Evolutionary conservation across 306 rosid species (phyloP), one percentile per base, ranked within the genome.

Genomic region (Lathyrus tuberosus): DNA sequence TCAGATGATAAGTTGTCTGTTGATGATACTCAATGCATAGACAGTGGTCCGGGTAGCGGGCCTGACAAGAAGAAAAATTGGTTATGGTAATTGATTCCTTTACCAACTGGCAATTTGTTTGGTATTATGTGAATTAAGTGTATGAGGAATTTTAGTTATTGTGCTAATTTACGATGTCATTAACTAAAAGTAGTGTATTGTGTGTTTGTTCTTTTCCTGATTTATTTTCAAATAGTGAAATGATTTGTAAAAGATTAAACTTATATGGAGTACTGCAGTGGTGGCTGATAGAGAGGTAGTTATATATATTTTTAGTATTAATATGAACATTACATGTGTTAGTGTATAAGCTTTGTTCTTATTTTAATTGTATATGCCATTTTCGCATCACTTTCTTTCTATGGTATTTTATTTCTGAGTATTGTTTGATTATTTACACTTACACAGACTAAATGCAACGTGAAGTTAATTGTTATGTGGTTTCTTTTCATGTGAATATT

Each of bases 41-140:
- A 43, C 16, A 40, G 16, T 37, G 57, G 24, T 51, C 47, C 15
- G 17, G 79, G 76, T 16, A 58, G 31, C 59, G 10, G 42, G 7
- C 8, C 47, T 63, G 70, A 62, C 16, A 47, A 79, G 65, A 84
- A 85, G 62, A 0, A 47, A 47, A 13, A 71, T 14, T 41, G 62
- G 63, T 75, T 74, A 87, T 65, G 92, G 97, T 90, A 80, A 51
- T 35, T 65, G 22, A 35, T 40, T 37, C 38, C 10, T 71, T 73
- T 40, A 2, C 10, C 15, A 61, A 17, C 6, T 58, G 5, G 41
- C 31, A 49, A 15, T 48, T 41, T 41, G 35, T 71, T 8, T 37
- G 3, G 8, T 1, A 4, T 12, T 10, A 31, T 60, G 44, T 35
- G 22, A 60, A 60, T 35, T 22, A 60, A 15, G 28, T 60, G 49